Base-by-base conservation (phyloP, 371 early-diverging fungal species). In the Mucor saturninus region DNA sequence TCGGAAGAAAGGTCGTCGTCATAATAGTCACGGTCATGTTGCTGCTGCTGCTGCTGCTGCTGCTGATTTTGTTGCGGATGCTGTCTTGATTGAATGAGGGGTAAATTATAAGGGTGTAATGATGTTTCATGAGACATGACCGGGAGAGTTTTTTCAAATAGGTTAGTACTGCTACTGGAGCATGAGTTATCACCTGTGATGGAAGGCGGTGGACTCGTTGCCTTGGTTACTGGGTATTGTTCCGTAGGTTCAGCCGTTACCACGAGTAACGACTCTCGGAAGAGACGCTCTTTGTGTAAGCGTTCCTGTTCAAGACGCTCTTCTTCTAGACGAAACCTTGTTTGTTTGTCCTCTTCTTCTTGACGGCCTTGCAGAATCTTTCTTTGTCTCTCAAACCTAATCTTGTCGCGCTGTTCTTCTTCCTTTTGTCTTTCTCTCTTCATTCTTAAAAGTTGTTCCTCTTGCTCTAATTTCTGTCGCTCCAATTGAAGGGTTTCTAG, bases 1-100 rank as follows among this genome's bases (percentile, higher is more conserved):
- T 46, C 51, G 28, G 42, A 54, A 40, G 42, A 38, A 4, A 60
- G 5, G 31, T 51, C 53, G 32, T 60, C 60, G 40, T 60, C 60
- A 28, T 60, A 60, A 39, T 39, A 60, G 29, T 60, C 51, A 30
- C 59, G 59, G 2, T 48, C 59, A 39, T 40, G 56, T 26, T 3
- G 3, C n/a, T n/a, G n/a, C n/a, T n/a, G 43, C 32, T 29, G 46
- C 26, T 46, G 48, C 13, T 43, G 32, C 14, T 38, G 49, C 28
- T 21, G 21, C 21, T 21, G 21, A 21, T 21, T 21, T 21, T 21
- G 21, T 21, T 21, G 21, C 21, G 21, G 21, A 21, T 21, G 21
- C 21, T 21, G 21, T 35, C 35, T 35, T 55, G 15, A 40, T 40
- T 21, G 8, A 29, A 42, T 11, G 15, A 43, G 43, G 43, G 15